A percentile compares a stretch with the other conserved stretches of the same genome.
Conservation (phyloP, 1,284 basidiomycete genomes). For the Ustilago loliicola region DNA sequence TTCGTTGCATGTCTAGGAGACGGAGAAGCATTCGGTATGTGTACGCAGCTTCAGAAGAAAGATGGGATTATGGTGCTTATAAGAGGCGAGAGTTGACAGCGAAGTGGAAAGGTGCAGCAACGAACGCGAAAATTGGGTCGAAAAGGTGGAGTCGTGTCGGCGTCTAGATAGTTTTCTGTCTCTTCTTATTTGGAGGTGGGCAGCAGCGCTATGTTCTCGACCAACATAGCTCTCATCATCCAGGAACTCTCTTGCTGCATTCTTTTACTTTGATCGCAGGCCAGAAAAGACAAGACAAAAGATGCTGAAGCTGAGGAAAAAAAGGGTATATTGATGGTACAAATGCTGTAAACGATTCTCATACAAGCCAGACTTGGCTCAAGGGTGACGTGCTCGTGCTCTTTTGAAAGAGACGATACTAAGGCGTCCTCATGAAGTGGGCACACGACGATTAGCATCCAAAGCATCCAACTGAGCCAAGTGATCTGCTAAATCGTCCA, state of each 20-base stretch:
- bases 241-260: not conserved
- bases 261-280: not conserved
- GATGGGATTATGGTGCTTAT: too few relatives aligned
- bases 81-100: too few relatives aligned
- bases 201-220: too few relatives aligned
- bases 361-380: not conserved
- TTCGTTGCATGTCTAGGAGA: not conserved
- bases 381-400: too few relatives aligned
- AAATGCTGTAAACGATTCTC: not conserved
- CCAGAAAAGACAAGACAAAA: not conserved
- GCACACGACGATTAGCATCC: conserved; percentile 10
- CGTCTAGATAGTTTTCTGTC: too few relatives aligned
- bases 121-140: too few relatives aligned
- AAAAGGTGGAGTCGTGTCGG: too few relatives aligned
- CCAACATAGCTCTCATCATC: not conserved
- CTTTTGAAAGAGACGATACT: too few relatives aligned
- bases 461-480: conserved; percentile 47
- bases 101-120: too few relatives aligned
- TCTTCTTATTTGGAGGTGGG: too few relatives aligned
- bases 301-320: not conserved
- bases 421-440: not conserved
- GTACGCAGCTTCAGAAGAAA: too few relatives aligned
- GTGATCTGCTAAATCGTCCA: conserved; percentile 51
- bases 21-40: too few relatives aligned
- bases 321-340: conserved; percentile 13